Conservation (phyloP, 495 filamentous ascomycete species). For the Penicillium coprophilum region DNA sequence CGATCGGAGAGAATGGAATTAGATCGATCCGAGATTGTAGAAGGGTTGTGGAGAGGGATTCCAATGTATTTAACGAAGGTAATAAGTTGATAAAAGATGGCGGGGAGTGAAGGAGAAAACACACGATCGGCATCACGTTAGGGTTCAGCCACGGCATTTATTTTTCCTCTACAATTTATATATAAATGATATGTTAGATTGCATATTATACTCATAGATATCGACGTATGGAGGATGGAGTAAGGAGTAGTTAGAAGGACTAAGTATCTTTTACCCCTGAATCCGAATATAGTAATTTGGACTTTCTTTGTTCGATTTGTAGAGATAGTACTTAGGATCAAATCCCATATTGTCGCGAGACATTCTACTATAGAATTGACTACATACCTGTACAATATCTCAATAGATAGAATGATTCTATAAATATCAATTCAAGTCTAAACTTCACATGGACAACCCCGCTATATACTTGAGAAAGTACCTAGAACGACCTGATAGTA, state of each 20-base stretch:
- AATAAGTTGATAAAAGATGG: slow-evolving; percentile 19
- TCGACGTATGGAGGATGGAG: neutral
- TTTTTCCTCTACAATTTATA: slow-evolving; percentile 3
- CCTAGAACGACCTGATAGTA: slow-evolving; percentile 9
- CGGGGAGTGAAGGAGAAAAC: slow-evolving; percentile 23
- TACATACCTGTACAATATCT: no score
- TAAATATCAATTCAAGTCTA: neutral
- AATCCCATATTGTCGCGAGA: no score
- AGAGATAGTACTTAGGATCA: no score
- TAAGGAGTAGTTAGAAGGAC: no score
- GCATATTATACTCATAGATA: neutral
- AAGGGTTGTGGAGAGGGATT: slow-evolving; percentile 13
- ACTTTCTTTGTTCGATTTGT: neutral
- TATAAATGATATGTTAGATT: slow-evolving; percentile 3
- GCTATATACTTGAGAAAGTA: neutral
- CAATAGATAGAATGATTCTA: neutral
- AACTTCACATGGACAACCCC: slow-evolving; percentile 3
- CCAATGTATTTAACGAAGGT: neutral
- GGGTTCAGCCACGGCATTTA: slow-evolving; percentile 23
- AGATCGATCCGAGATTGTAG: no score
- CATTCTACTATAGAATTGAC: no score
- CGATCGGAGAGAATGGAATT: neutral
- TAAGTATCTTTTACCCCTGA: neutral
- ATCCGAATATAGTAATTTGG: neutral
- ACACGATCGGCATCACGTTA: slow-evolving; percentile 20